Conservation (phyloP, 345 rosid genomes). For the Syzygium aromaticum region DNA sequence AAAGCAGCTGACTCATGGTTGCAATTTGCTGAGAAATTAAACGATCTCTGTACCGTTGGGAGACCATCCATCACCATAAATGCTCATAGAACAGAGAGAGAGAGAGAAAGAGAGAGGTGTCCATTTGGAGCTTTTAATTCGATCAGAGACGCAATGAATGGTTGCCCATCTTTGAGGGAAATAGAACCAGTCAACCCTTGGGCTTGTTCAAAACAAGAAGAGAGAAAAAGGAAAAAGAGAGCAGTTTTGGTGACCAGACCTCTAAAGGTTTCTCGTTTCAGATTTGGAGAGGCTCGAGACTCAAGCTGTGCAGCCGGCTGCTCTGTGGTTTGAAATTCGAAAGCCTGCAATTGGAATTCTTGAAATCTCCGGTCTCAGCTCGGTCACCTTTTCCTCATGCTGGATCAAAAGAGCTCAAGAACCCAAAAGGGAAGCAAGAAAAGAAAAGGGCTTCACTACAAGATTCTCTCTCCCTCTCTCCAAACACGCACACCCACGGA, state of each 20-base stretch:
- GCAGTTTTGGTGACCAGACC: neutral
- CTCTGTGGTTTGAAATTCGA: neutral
- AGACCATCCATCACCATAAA: conserved; percentile 26
- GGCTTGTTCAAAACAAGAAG: neutral
- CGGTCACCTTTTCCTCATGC: neutral
- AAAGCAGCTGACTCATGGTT: neutral
- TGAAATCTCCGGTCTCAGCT: neutral
- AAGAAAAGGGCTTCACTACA: neutral
- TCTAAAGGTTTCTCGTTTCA: neutral
- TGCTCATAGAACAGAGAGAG: conserved; percentile 9
- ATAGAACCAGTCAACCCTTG: neutral
- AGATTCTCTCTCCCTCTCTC: neutral
- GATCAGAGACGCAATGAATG: neutral
- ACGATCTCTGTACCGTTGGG: conserved; percentile 21
- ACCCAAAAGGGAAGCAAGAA: neutral
- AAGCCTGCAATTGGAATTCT: neutral
- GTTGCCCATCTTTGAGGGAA: neutral
- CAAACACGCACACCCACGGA: neutral
- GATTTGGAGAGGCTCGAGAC: neutral
- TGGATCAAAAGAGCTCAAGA: neutral
- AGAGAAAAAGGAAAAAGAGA: neutral
- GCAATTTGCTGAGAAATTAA: conserved; percentile 13
- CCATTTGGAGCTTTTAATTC: neutral
- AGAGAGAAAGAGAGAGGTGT: neutral
- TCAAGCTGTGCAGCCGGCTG: neutral